Base-by-base conservation (phyloP, 371 early-diverging fungal genomes). In the Haplosporangium sp. region DNA sequence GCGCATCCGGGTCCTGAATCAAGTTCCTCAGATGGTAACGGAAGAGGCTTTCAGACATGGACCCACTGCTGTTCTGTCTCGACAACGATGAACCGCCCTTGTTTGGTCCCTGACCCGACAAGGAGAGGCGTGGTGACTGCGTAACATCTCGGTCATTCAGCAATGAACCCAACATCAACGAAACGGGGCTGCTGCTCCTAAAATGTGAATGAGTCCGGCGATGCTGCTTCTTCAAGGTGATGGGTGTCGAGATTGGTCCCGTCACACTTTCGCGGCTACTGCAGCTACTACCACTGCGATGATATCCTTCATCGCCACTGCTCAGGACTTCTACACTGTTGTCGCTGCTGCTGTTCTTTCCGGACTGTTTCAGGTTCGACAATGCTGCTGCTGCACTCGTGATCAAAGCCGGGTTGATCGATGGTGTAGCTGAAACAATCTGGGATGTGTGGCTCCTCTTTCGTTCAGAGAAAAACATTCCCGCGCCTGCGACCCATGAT, bases 311-410 rank as follows among this genome's bases (percentile, higher is more conserved):
- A 18, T 46, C 53, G 13, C 42, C 62, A 1, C n/a, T 64, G 21
- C 41, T 21, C 14, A 37, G 23, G 18, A 21, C 47, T 10, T 11
- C 45, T 1, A 14, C 48, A 38, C 45, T 40, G 43, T 14, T 62
- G 11, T 12, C 14, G 36, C 45, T 54, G 20, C 64, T 64, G 48
- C 37, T 38, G 43, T 40, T 64, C 10, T 56, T 41, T 6, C 47
- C 18, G 20, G 47, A 38, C 12, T 67, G 61, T n/a, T 65, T 40
- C 0, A 67, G 55, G 43, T 77, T 71, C 14, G 72, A 71, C 5
- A 77, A 13, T 9, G 60, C 77, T 0, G 63, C 68, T 13, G 71
- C 77, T 5, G 68, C 77, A 43, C 71, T 77, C 16, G 60, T 62
- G 5, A 77, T 71, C 23, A 77, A 37, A 7, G 63, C 50, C 0